Percentiles rank a stretch among this genome's conserved stretches.
Evolutionary conservation across 2,329 filamentous ascomycete genomes (phyloP).

Genomic region (Cytospora paraplurivora): DNA sequence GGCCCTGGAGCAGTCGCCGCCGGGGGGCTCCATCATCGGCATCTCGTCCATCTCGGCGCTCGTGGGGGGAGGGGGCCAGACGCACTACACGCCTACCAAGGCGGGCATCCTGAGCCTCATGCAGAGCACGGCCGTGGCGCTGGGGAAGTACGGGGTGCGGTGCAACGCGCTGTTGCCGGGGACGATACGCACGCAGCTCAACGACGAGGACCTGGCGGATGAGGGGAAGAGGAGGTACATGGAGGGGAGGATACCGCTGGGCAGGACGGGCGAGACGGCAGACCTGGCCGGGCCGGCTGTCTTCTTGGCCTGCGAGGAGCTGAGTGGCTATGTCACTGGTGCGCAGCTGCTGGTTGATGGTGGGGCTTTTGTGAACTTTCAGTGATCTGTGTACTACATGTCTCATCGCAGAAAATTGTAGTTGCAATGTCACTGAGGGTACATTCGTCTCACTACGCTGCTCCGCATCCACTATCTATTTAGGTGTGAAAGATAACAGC

Average conservation of each 20-base stretch:
- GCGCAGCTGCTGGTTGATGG: slow-evolving; percentile 86
- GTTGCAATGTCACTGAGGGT: too few relatives aligned
- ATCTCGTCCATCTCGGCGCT: slow-evolving; percentile 74
- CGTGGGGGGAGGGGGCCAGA: slow-evolving; percentile 76
- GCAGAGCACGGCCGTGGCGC: slow-evolving; percentile 78
- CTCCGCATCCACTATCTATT: too few relatives aligned
- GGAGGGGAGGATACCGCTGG: slow-evolving; percentile 79
- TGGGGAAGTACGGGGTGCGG: slow-evolving; percentile 74
- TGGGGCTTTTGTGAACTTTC: slow-evolving; percentile 85
- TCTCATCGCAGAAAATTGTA: too few relatives aligned
- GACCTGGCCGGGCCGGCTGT: slow-evolving; percentile 84
- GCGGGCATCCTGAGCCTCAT: slow-evolving; percentile 79
- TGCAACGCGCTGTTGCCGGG: slow-evolving; percentile 85
- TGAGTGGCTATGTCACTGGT: slow-evolving; percentile 81
- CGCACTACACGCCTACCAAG: slow-evolving; percentile 88
- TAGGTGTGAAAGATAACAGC: too few relatives aligned
- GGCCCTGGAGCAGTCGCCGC: slow-evolving; percentile 60
- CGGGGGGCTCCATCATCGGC: slow-evolving; percentile 79
- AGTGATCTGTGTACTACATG: slow-evolving; percentile 47
- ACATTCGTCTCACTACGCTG: too few relatives aligned
- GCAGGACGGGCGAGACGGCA: slow-evolving; percentile 68
- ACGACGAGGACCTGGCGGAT: slow-evolving; percentile 78
- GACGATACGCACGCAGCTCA: slow-evolving; percentile 81
- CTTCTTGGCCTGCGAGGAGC: slow-evolving; percentile 76
- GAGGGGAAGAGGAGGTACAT: slow-evolving; percentile 73